These are phyloP conservation scores for Sphaerostilbella broomeana DNA, from an alignment of 2,329 filamentous ascomycete species.

Conservation along the genomic window DNA sequence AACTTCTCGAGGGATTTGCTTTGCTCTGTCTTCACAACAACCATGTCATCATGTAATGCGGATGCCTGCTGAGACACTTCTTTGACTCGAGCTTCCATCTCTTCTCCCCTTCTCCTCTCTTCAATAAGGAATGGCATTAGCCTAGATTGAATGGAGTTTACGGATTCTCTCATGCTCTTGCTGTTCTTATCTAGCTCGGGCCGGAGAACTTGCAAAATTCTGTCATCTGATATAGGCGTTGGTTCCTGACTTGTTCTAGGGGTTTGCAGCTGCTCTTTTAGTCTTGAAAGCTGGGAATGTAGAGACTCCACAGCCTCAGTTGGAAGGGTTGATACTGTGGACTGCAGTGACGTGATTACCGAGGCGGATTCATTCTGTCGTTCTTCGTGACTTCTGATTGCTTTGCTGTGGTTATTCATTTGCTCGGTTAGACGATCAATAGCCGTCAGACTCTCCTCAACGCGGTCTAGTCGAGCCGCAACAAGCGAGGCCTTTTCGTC, in stretches of 20 bases:
- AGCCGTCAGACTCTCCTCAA: neutral
- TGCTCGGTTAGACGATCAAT: neutral
- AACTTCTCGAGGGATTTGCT: conserved; percentile 15
- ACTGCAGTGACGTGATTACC: neutral
- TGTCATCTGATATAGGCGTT: neutral
- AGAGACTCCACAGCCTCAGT: neutral
- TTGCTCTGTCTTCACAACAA: neutral
- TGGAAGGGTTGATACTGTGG: neutral
- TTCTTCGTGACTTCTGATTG: neutral
- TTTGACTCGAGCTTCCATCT: conserved; percentile 12
- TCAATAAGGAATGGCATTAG: conserved; percentile 19
- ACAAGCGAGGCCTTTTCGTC: too few relatives aligned
- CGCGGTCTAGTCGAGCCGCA: neutral
- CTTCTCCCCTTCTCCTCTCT: conserved; percentile 14
- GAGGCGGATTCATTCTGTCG: neutral
- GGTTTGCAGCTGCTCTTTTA: neutral
- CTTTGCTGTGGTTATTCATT: too few relatives aligned
- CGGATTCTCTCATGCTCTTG: neutral
- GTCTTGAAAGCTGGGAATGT: neutral
- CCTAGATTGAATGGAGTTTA: neutral
- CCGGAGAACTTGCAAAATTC: conserved; percentile 1
- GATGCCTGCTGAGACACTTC: conserved; percentile 5
- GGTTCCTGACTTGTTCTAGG: neutral
- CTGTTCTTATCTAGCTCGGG: neutral
- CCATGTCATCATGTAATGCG: conserved; percentile 4